Conservation (phyloP, 192 early-diverging fungal species). For the Coemansia sp. region DNA sequence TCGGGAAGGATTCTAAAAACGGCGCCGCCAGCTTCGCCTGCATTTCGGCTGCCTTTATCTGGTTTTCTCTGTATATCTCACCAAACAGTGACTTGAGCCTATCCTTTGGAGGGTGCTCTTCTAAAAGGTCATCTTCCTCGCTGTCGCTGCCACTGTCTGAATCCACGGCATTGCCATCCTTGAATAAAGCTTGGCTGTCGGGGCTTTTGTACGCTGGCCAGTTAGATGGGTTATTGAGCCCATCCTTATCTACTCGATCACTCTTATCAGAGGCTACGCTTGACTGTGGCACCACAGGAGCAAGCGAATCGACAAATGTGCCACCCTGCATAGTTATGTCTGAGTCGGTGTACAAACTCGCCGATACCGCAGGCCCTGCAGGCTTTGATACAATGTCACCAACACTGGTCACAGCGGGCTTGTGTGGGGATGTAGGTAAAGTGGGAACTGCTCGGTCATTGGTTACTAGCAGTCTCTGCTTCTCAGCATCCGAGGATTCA, state of each 20-base stretch:
- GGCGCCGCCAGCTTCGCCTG: slow-evolving; percentile 27
- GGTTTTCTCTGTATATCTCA: slow-evolving; percentile 42
- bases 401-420: background rate
- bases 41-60: slow-evolving; percentile 24
- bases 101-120: slow-evolving; percentile 2
- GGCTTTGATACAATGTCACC: background rate
- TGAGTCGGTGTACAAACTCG: background rate
- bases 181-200: background rate
- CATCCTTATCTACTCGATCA: background rate
- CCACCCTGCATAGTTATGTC: too few species aligned
- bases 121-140: slow-evolving; percentile 1
- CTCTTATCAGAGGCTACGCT: background rate
- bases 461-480: background rate
- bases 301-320: slow-evolving; percentile 2
- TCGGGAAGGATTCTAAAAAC: slow-evolving; percentile 33
- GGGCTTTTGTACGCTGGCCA: background rate
- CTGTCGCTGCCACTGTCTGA: slow-evolving; percentile 1
- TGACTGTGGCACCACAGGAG: slow-evolving; percentile 18
- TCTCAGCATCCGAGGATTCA: background rate
- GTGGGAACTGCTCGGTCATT: slow-evolving; percentile 40
- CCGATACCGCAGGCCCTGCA: background rate
- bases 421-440: slow-evolving; percentile 27
- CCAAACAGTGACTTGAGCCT: slow-evolving; percentile 12
- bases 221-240: background rate
- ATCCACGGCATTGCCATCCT: background rate